Percentiles rank a stretch among this genome's conserved stretches.
phyloP scores from a whole-genome alignment of 768 basidiomycete genomes.

The Nidularia pulvinata region DNA sequence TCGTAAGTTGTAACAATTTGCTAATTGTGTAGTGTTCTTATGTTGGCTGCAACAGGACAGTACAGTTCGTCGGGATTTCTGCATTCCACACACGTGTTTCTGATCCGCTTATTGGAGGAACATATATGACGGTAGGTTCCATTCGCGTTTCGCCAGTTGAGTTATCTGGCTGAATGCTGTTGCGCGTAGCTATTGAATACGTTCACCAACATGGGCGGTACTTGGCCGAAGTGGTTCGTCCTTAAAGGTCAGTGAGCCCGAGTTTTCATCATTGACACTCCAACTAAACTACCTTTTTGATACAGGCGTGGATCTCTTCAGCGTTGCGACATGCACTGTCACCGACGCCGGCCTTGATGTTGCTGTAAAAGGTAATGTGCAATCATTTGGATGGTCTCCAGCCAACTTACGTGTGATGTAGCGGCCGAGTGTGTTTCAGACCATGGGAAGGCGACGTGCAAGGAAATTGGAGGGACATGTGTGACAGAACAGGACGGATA shows the following conservation, averaged over 20 bases:
- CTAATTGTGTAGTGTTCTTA: background rate
- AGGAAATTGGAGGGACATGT: conserved; percentile 76
- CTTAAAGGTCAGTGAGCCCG: conserved; percentile 65
- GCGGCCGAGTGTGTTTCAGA: conserved; percentile 93
- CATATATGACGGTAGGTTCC: conserved; percentile 94
- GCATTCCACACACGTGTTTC: conserved; percentile 98
- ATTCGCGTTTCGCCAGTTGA: background rate
- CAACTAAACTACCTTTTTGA: background rate
- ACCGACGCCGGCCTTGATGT: conserved; percentile 53
- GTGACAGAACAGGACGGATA: conserved; percentile 90
- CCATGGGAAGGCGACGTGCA: conserved; percentile 80
- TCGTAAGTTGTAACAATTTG: conserved; percentile 50
- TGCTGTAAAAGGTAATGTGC: conserved; percentile 50
- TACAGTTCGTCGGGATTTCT: conserved; percentile 99
- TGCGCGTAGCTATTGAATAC: conserved; percentile 82
- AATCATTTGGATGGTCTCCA: background rate
- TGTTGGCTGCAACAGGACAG: conserved; percentile 55
- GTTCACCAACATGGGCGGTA: conserved; percentile 95
- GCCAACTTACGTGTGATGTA: conserved; percentile 22
- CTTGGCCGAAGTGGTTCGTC: conserved; percentile 97
- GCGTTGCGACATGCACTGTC: conserved; percentile 80
- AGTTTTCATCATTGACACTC: background rate
- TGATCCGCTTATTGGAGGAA: conserved; percentile 96
- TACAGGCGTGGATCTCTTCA: conserved; percentile 86
- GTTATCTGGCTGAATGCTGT: background rate